Evolutionary conservation across 139 green algal genomes (phyloP), one percentile per base, ranked within the genome.

Genomic region (Ettlia oleoabundans): DNA sequence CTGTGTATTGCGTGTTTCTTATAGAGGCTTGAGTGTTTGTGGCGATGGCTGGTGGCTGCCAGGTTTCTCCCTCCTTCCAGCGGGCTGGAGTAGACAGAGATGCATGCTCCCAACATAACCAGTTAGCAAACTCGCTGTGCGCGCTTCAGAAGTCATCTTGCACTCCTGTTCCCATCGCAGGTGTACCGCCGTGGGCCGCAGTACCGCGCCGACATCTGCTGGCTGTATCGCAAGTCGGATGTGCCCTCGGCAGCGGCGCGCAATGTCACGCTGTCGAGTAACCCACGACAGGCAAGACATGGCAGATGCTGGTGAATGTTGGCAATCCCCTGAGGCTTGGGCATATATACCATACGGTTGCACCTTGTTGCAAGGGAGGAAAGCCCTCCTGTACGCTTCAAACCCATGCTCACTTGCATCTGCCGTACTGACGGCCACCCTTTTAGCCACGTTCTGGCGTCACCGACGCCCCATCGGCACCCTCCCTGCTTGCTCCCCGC

Each of bases 181-280:
- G 13, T 80, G 35, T 80, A 69, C 73, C 26, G 28, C 2, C 35
- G 37, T 35, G 8, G 38, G 1, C 9, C 6, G 10, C 35, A 38
- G 26, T 52, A 67, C 30, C 62, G 28, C 26, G 73, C 38, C 1
- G 73, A 55, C 24, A 35, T 80, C 24, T 40, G 9, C 10, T 80
- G 73, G 73, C 68, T 80, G 52, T 69, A 80, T 53, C 73, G 73
- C 15, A 62, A 30, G 69, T 40, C n/a, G 26, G 69, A 76, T 24
- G 47, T 76, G 18, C 69, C 69, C 2, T 19, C 37, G 1, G 37
- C 37, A 37, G 37, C 66, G 66, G 8, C 37, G 22, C 35, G 37
- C 3, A n/a, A 38, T 1, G 32, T 52, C 19, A 21, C 24, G 28
- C 64, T 71, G 64, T 21, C 30, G 28, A 15, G 15, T 15, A 33